These are phyloP conservation scores for Neurospora sp. DNA, from an alignment of 495 filamentous ascomycete genomes.

Conservation along the genomic window DNA sequence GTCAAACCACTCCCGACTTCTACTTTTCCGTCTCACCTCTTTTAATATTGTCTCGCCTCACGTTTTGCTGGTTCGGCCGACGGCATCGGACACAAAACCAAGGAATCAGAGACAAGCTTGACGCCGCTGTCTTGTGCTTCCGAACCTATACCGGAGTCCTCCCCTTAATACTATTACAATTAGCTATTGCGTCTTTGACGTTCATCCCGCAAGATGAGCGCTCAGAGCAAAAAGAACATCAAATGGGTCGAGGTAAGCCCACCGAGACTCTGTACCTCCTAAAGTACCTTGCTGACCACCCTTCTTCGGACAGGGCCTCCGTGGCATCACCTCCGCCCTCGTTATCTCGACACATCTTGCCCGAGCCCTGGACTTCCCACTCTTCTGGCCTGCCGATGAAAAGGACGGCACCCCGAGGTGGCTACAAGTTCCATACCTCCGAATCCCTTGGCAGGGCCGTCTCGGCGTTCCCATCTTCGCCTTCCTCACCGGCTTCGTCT, in stretches of 20 bases:
- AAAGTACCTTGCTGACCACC: background rate
- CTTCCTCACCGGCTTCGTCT: constrained; percentile 58
- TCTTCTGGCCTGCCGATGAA: constrained; percentile 45
- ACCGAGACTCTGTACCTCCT: no score
- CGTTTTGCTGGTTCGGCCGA: background rate
- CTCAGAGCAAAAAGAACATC: constrained; percentile 21
- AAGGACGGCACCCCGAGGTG: constrained; percentile 36
- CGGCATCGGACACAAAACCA: background rate
- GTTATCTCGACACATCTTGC: constrained; percentile 56
- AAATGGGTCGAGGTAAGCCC: constrained; percentile 26
- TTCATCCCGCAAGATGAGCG: constrained; percentile 10
- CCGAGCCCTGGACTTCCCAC: constrained; percentile 45
- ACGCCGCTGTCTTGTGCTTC: background rate
- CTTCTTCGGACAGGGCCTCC: constrained; percentile 39
- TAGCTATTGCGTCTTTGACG: background rate
- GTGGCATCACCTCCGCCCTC: constrained; percentile 54
- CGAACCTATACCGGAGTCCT: background rate
- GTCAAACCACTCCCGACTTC: background rate
- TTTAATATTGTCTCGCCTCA: background rate
- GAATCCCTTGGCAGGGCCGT: constrained; percentile 52
- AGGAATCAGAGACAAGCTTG: background rate
- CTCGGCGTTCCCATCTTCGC: constrained; percentile 58
- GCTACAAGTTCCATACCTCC: constrained; percentile 51
- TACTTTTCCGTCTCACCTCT: background rate
- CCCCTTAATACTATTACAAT: background rate